Evolutionary conservation across 306 rosid species (phyloP).

Genomic region (Fragaria iinumae): DNA sequence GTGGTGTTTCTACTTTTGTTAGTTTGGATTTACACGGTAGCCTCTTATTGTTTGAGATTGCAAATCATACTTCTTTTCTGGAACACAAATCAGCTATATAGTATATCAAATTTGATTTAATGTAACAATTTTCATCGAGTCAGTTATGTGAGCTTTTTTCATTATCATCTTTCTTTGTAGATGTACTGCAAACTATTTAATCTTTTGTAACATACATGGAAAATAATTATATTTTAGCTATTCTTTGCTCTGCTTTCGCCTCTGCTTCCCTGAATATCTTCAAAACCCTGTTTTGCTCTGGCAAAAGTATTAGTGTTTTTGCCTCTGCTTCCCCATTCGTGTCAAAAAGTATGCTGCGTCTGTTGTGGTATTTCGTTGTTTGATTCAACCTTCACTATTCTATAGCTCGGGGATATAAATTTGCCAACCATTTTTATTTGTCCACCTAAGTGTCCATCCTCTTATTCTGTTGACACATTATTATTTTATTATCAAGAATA

Average conservation of each 20-base stretch:
- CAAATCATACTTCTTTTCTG: conserved; percentile 21
- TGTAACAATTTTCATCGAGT: conserved; percentile 37
- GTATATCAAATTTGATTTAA: conserved; percentile 38
- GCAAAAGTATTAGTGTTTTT: background rate
- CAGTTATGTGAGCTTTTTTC: conserved; percentile 4
- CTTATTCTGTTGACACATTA: too few species aligned
- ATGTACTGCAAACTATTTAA: background rate
- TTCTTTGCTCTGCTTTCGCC: background rate
- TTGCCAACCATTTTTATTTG: too few species aligned
- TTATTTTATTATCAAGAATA: too few species aligned
- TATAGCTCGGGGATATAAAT: background rate
- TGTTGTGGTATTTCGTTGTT: background rate
- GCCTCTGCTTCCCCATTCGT: background rate
- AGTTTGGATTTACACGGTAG: conserved; percentile 34
- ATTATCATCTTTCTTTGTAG: background rate
- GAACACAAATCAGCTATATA: conserved; percentile 30
- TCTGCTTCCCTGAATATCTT: background rate
- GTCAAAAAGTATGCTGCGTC: background rate
- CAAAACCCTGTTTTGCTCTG: background rate
- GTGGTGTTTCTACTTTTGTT: conserved; percentile 33
- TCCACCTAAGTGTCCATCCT: too few species aligned
- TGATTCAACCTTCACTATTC: background rate
- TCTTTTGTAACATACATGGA: background rate
- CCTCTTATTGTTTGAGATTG: conserved; percentile 35
- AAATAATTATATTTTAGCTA: background rate